phyloP scores from a whole-genome alignment of 2,329 filamentous ascomycete species.

The Pyrenochaeta sp. region DNA sequence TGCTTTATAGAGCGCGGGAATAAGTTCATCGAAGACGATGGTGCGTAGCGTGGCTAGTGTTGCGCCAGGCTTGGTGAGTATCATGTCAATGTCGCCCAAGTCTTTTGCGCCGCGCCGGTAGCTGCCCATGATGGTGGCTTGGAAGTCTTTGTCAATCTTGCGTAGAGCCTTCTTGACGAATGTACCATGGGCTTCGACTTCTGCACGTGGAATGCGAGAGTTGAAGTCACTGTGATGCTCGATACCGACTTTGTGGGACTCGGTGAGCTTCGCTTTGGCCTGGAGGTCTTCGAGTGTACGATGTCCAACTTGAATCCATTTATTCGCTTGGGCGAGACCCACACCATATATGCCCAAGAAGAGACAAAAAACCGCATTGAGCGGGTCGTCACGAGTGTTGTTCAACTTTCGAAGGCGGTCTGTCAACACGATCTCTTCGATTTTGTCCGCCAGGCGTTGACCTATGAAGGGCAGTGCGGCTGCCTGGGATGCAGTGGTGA shows the following conservation, averaged over 20 bases:
- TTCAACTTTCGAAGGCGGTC: conserved; percentile 76
- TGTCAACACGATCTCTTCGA: conserved; percentile 86
- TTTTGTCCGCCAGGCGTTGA: conserved; percentile 76
- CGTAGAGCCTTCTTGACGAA: conserved; percentile 68
- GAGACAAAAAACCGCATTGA: conserved; percentile 68
- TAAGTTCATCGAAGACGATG: conserved; percentile 68
- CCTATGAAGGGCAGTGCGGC: conserved; percentile 73
- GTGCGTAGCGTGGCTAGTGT: conserved; percentile 62
- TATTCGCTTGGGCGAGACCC: conserved; percentile 72
- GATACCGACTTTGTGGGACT: conserved; percentile 77
- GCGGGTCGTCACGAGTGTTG: conserved; percentile 70
- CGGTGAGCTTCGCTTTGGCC: conserved; percentile 66
- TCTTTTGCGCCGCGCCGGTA: conserved; percentile 79
- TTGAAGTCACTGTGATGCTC: conserved; percentile 83
- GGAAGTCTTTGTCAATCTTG: conserved; percentile 67
- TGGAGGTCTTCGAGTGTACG: conserved; percentile 76
- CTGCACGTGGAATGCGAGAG: conserved; percentile 75
- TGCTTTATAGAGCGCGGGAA: conserved; percentile 65
- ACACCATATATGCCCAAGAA: conserved; percentile 85
- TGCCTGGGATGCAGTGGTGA: conserved; percentile 75
- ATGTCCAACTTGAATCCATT: conserved; percentile 79
- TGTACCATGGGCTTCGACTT: conserved; percentile 74
- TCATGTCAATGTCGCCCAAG: conserved; percentile 84
- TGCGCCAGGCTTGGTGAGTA: conserved; percentile 75
- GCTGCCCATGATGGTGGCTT: conserved; percentile 81